These are phyloP conservation scores for Pyrrhoderma noxium DNA, from an alignment of 1,284 basidiomycete species.

Conservation along the genomic window DNA sequence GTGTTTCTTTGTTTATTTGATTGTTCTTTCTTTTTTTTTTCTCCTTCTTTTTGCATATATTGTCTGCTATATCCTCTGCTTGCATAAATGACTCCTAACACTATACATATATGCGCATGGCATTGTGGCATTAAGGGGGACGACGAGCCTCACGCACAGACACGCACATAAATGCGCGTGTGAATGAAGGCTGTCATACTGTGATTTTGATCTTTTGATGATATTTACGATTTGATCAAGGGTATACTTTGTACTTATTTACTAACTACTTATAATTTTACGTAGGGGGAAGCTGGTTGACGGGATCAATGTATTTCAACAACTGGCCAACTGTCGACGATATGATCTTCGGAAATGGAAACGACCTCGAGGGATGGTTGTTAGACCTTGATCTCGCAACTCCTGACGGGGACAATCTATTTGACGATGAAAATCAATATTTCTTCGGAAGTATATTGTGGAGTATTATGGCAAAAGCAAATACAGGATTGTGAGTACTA, in stretches of 20 bases:
- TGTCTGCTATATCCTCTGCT: too few relatives aligned
- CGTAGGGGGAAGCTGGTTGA: slow-evolving; percentile 60
- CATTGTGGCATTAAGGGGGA: too few relatives aligned
- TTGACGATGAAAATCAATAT: slow-evolving; percentile 42
- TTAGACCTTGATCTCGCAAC: slow-evolving; percentile 48
- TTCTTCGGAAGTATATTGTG: slow-evolving; percentile 54
- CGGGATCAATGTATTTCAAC: slow-evolving; percentile 50
- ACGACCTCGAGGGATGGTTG: slow-evolving; percentile 46
- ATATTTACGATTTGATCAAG: too few relatives aligned
- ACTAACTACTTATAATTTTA: neutral
- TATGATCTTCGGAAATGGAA: slow-evolving; percentile 47
- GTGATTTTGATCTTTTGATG: too few relatives aligned
- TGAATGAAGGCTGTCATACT: too few relatives aligned
- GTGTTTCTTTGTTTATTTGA: slow-evolving; percentile 7
- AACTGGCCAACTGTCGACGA: slow-evolving; percentile 46
- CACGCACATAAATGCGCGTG: too few relatives aligned
- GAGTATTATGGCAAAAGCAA: slow-evolving; percentile 51
- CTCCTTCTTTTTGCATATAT: neutral
- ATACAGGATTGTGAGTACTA: slow-evolving; percentile 41
- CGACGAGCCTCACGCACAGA: too few relatives aligned
- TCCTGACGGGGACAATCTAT: slow-evolving; percentile 41
- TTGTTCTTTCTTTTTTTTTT: neutral
- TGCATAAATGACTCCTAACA: too few relatives aligned
- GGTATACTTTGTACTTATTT: neutral
- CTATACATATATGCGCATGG: too few relatives aligned